Base-by-base conservation (phyloP, 306 rosid species). In the Begonia masoniana region DNA sequence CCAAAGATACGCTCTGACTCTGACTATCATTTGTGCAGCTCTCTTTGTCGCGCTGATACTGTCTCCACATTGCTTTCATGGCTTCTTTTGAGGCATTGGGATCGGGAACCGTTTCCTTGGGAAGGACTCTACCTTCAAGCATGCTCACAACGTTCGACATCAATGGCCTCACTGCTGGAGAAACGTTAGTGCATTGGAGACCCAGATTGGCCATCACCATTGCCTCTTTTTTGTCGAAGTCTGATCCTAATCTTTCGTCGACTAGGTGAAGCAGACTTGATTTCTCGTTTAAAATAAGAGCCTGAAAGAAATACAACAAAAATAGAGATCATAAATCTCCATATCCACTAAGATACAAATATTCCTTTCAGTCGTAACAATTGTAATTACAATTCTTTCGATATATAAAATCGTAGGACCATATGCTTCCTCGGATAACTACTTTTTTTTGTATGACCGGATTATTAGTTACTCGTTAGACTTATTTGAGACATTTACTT, bases 61-160 rank as follows among this genome's bases (percentile, higher is more conserved):
- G 26, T 13, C 16, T 51, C 63, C 67, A 54, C 53, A 15, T 62
- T 31, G 23, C 55, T 15, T 31, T 14, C 5, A n/a, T 43, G 19
- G 57, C 59, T 16, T 35, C 41, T 7, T 2, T 19, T 4, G 67
- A 56, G 47, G 41, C 41, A 15, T 51, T 41, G 2, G 58, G 57
- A 51, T 47, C 54, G 5, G 50, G 17, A 55, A 64, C 51, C 41
- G 61, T 39, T 24, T 71, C 73, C 13, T 47, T 53, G 39, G 65
- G 62, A 4, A 11, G 43, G 24, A 42, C 14, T 43, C 46, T 64
- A 6, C 72, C 77, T 56, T 71, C 69, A 16, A 68, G 55, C 59
- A 76, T 71, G 42, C 62, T 54, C 51, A 76, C 50, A 6, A 64
- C 72, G 2, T 58, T 50, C 12, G 75, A 68, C 70, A 76, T 76